Evolutionary conservation across 2,329 filamentous ascomycete species (phyloP).

Genomic region (Paraconiothyrium brasiliense): DNA sequence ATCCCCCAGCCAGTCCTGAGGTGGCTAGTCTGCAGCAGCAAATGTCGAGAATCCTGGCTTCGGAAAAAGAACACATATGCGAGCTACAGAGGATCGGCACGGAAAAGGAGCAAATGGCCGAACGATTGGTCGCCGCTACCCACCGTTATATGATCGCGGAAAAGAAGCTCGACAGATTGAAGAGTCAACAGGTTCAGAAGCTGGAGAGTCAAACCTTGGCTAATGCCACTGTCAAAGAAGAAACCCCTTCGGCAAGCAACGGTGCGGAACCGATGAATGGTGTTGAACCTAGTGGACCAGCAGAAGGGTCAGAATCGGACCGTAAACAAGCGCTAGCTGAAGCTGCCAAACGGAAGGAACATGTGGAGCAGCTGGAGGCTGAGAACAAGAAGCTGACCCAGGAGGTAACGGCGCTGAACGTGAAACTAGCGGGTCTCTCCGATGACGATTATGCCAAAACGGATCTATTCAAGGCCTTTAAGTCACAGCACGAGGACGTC

Average conservation of each 20-base stretch:
- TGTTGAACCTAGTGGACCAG: conserved; percentile 64
- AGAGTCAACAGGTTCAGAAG: conserved; percentile 89
- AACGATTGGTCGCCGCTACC: conserved; percentile 87
- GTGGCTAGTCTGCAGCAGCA: conserved; percentile 77
- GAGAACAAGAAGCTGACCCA: conserved; percentile 80
- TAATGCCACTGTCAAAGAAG: conserved; percentile 39
- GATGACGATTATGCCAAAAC: conserved; percentile 96
- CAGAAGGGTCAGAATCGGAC: conserved; percentile 75
- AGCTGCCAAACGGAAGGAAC: conserved; percentile 85
- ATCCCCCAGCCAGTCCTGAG: conserved; percentile 68
- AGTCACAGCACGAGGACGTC: conserved; percentile 88
- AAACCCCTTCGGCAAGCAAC: conserved; percentile 58
- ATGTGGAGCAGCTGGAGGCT: conserved; percentile 79
- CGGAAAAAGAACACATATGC: conserved; percentile 81
- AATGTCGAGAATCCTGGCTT: conserved; percentile 77
- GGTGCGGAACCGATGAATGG: conserved; percentile 66
- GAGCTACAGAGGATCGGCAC: conserved; percentile 78
- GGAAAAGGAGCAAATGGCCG: conserved; percentile 86
- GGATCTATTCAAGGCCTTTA: conserved; percentile 91
- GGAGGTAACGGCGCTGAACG: conserved; percentile 78
- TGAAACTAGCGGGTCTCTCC: conserved; percentile 74
- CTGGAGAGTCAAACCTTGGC: conserved; percentile 81
- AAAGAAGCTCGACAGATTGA: conserved; percentile 89
- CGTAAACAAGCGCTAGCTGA: conserved; percentile 81
- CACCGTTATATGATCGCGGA: conserved; percentile 94